These are phyloP conservation scores for Solanum hybrid DNA, from an alignment of 305 asterid genomes.

Conservation along the genomic window DNA sequence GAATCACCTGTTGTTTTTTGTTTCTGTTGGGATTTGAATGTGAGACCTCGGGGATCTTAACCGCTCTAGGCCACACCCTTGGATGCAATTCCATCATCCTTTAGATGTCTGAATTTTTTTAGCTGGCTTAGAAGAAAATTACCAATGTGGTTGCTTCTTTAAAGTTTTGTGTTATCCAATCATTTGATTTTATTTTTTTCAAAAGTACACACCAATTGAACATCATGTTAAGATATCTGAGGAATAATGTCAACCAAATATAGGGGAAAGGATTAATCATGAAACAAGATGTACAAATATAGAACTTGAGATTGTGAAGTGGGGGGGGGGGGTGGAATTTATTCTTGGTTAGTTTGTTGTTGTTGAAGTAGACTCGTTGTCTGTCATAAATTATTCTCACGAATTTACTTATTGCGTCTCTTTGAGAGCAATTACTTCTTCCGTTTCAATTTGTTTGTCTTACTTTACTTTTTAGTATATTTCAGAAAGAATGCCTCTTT, in stretches of 20 bases:
- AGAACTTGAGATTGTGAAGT: neutral
- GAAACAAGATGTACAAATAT: neutral
- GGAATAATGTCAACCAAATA: neutral
- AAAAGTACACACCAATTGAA: neutral
- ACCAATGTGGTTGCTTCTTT: neutral
- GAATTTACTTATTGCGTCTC: neutral
- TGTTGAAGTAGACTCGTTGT: neutral
- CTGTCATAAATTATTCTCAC: neutral
- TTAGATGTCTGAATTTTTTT: neutral
- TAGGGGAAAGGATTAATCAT: neutral
- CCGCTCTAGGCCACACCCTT: neutral
- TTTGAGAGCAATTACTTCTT: neutral
- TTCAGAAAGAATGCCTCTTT: neutral
- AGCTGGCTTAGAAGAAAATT: neutral
- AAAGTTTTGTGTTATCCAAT: neutral
- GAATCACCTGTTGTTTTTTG: neutral
- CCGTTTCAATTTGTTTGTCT: neutral
- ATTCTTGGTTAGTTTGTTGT: neutral
- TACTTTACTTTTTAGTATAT: neutral
- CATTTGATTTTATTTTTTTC: neutral
- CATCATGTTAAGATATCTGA: neutral
- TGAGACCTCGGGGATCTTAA: neutral
- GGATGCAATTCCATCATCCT: neutral
- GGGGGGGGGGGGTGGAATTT: neutral
- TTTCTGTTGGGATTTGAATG: neutral